Base-by-base conservation (phyloP, 1,284 basidiomycete genomes). In the Malassezia slooffiae region DNA sequence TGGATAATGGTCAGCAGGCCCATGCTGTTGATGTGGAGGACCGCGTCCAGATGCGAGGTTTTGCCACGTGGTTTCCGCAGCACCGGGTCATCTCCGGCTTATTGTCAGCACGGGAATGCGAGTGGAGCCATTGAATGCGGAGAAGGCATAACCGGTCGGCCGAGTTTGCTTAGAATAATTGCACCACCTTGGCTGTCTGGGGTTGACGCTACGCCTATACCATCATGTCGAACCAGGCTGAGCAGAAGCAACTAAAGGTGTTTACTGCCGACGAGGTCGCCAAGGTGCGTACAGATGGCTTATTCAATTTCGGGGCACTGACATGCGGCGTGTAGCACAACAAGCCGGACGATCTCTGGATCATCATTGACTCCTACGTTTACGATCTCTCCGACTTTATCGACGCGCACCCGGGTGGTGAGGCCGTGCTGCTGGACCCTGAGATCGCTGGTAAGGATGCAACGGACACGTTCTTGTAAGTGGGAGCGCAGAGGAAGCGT, bases 1-100 rank as follows among this genome's bases (percentile, higher is more conserved):
- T 91, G 77, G 54, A 99, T 96, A 70, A 97, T 90, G 4, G 91
- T 91, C 39, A 97, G 79, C 31, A 99, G 77, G 1, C 91, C 91
- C 71, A 72, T 72, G 3, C 24, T 7, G 24, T 7, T 26, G n/a
- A n/a, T n/a, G n/a, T n/a, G n/a, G n/a, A n/a, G n/a, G n/a, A n/a
- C n/a, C n/a, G n/a, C n/a, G n/a, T n/a, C n/a, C n/a, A n/a, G n/a
- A n/a, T n/a, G n/a, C n/a, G n/a, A n/a, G n/a, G n/a, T n/a, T n/a
- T n/a, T n/a, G n/a, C n/a, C n/a, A n/a, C n/a, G n/a, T n/a, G n/a
- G n/a, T n/a, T n/a, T n/a, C n/a, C n/a, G n/a, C n/a, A n/a, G n/a
- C n/a, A n/a, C n/a, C n/a, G n/a, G n/a, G n/a, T n/a, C n/a, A n/a
- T n/a, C n/a, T n/a, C n/a, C n/a, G n/a, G n/a, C n/a, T n/a, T n/a